phyloP scores from a whole-genome alignment of 2,329 filamentous ascomycete genomes.

The Cladobotryum mycophilum region DNA sequence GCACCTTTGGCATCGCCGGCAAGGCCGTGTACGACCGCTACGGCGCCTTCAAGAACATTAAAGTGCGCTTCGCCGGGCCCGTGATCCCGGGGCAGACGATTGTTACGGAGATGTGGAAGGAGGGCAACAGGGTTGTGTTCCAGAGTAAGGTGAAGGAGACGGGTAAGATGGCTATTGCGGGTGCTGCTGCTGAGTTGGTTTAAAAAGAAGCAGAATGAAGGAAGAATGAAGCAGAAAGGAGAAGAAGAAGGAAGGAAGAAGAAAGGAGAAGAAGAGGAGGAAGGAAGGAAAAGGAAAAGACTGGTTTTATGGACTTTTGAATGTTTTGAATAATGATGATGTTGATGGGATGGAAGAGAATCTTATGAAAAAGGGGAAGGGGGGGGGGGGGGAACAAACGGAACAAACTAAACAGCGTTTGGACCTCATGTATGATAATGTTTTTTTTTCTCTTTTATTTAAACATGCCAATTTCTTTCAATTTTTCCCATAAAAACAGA shows the following conservation, averaged over 20 bases:
- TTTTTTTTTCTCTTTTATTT: neutral
- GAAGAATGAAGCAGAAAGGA: too few relatives aligned
- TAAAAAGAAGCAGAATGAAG: neutral
- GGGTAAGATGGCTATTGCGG: constrained; percentile 78
- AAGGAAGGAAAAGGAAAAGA: too few relatives aligned
- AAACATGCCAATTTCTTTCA: neutral
- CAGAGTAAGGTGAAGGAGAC: constrained; percentile 89
- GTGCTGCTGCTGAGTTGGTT: constrained; percentile 71
- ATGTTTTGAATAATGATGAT: neutral
- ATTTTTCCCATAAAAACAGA: neutral
- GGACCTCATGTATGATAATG: neutral
- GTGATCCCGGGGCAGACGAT: constrained; percentile 86
- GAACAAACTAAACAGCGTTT: too few relatives aligned
- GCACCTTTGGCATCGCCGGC: constrained; percentile 84
- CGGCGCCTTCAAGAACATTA: constrained; percentile 82
- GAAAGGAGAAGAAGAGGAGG: too few relatives aligned
- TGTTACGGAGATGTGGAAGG: constrained; percentile 91
- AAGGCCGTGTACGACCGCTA: constrained; percentile 84
- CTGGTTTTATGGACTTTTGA: neutral
- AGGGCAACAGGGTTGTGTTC: constrained; percentile 72
- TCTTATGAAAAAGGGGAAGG: too few relatives aligned
- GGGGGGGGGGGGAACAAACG: too few relatives aligned
- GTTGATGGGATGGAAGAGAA: neutral
- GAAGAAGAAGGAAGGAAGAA: too few relatives aligned
- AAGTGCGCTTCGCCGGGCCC: constrained; percentile 82